A percentile compares a stretch with the other conserved stretches of the same genome.
Evolutionary conservation across 1,284 basidiomycete species (phyloP).

Genomic region (Neonothopanus nambi): DNA sequence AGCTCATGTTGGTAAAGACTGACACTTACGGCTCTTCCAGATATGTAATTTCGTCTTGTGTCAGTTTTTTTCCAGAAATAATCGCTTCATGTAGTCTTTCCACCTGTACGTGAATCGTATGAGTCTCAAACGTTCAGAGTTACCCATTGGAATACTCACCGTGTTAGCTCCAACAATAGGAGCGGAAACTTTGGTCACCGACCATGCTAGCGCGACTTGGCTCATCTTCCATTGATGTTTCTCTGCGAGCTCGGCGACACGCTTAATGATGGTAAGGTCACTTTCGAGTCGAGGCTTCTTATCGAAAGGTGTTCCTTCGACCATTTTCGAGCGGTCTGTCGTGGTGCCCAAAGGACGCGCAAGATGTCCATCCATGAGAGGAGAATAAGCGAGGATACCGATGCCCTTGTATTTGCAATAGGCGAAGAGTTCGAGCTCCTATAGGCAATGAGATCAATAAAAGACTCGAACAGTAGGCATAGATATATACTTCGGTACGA

Average conservation of each 20-base stretch:
- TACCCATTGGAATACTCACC: neutral
- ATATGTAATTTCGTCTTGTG: constrained; percentile 14
- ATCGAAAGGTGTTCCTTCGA: constrained; percentile 8
- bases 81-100: constrained; percentile 13
- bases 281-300: constrained; percentile 5
- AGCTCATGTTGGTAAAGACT: too few relatives aligned
- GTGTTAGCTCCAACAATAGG: constrained; percentile 26
- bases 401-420: constrained; percentile 29
- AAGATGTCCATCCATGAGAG: constrained; percentile 16
- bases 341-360: constrained; percentile 15
- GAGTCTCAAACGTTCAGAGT: neutral
- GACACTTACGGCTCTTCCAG: constrained; percentile 16
- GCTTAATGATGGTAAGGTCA: constrained; percentile 27
- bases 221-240: constrained; percentile 27
- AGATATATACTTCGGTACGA: constrained; percentile 36
- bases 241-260: constrained; percentile 30
- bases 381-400: constrained; percentile 18
- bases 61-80: constrained; percentile 3
- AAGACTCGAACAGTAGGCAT: neutral
- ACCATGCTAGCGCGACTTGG: constrained; percentile 31
- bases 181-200: constrained; percentile 24
- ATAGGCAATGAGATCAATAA: neutral
- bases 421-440: constrained; percentile 16
- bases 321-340: constrained; percentile 8
- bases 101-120: neutral